These are phyloP conservation scores for Pleurostoma richardsiae DNA, from an alignment of 2,329 filamentous ascomycete species.

Conservation along the genomic window DNA sequence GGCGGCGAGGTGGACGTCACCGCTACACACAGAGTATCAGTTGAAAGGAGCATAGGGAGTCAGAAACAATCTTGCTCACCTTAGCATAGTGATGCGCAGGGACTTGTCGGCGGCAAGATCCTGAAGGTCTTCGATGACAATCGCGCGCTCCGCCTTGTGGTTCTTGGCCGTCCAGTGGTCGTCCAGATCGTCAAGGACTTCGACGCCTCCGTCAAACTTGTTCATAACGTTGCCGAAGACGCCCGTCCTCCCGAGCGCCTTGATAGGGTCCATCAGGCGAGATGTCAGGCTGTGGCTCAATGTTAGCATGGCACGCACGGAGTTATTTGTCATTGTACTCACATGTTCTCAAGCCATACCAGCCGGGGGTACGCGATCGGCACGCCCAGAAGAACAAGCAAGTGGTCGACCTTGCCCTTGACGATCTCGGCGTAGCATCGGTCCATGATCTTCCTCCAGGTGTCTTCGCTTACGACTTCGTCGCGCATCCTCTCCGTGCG, in stretches of 20 bases:
- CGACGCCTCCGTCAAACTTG: constrained; percentile 85
- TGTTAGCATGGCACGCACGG: neutral
- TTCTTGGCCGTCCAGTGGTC: constrained; percentile 97
- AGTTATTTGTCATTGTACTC: constrained; percentile 23
- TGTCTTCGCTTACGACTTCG: constrained; percentile 73
- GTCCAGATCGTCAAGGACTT: constrained; percentile 86
- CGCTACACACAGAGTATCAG: constrained; percentile 40
- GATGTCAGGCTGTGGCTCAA: constrained; percentile 64
- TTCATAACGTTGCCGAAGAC: constrained; percentile 77
- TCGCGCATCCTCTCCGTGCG: constrained; percentile 84
- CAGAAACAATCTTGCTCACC: constrained; percentile 33
- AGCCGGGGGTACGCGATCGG: constrained; percentile 76
- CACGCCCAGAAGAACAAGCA: constrained; percentile 82
- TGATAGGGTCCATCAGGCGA: constrained; percentile 79
- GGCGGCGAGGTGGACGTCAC: constrained; percentile 89
- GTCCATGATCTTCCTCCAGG: constrained; percentile 83
- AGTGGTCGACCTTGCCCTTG: constrained; percentile 80
- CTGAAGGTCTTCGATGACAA: constrained; percentile 85
- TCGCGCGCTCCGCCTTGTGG: constrained; percentile 84
- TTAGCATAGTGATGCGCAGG: constrained; percentile 83
- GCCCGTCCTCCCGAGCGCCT: constrained; percentile 78
- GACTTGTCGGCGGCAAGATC: constrained; percentile 91
- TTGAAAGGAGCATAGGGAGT: neutral
- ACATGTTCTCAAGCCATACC: constrained; percentile 69
- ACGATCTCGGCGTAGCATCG: constrained; percentile 77